Percentiles rank a stretch among this genome's conserved stretches.
Evolutionary conservation across 345 rosid species (phyloP).

Genomic region (Garcia nutans): DNA sequence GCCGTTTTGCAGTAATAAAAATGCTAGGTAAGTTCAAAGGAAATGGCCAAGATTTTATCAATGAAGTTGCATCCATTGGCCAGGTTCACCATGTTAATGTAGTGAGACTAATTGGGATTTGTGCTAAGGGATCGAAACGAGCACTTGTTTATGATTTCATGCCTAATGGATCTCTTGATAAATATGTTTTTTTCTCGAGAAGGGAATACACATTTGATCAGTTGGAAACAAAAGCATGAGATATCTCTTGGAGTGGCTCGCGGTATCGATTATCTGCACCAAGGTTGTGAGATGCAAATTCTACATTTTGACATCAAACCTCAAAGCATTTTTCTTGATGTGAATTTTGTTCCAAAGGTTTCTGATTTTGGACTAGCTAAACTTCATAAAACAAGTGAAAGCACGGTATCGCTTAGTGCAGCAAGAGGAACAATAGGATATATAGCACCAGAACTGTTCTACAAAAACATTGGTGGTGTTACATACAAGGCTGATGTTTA

Average conservation of each 20-base stretch:
- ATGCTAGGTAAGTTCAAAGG: slow-evolving; percentile 11
- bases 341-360: slow-evolving; percentile 17
- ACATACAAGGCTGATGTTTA: slow-evolving; percentile 27
- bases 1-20: slow-evolving; percentile 21
- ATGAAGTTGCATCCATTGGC: slow-evolving; percentile 24
- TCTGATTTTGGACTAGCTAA: slow-evolving; percentile 24
- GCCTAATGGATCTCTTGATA: slow-evolving; percentile 23
- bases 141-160: slow-evolving; percentile 23
- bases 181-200: slow-evolving; percentile 13
- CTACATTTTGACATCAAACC: slow-evolving; percentile 25
- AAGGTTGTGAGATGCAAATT: slow-evolving; percentile 20
- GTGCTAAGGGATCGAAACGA: slow-evolving; percentile 18
- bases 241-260: slow-evolving; percentile 16
- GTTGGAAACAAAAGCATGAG: slow-evolving; percentile 19
- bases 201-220: background rate
- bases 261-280: slow-evolving; percentile 19
- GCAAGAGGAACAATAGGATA: slow-evolving; percentile 26
- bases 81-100: slow-evolving; percentile 18
- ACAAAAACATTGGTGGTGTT: slow-evolving; percentile 19
- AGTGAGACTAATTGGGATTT: slow-evolving; percentile 15
- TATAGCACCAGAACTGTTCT: slow-evolving; percentile 24
- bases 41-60: slow-evolving; percentile 21
- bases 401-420: slow-evolving; percentile 5
- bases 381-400: slow-evolving; percentile 8
- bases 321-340: slow-evolving; percentile 22